Evolutionary conservation across 257 asterid species (phyloP).

Genomic region (Nicotiana obtusifolia): DNA sequence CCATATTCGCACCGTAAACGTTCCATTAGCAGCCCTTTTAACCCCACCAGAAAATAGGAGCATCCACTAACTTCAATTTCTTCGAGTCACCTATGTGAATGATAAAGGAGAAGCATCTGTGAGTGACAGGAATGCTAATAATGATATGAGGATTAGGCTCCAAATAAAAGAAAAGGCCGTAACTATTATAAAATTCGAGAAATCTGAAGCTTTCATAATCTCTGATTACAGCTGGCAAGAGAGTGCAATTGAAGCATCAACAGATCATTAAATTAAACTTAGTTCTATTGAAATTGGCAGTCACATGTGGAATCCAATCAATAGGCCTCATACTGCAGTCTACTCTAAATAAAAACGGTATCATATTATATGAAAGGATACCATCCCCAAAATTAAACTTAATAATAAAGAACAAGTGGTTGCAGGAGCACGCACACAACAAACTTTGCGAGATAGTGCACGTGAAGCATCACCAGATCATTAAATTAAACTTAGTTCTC

Average conservation of each 20-base stretch:
- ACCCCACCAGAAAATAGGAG: conserved; percentile 99
- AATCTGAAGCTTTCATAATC: not conserved
- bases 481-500: not conserved
- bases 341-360: not conserved
- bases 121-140: not conserved
- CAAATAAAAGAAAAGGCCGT: not conserved
- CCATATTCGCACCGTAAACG: conserved; percentile 69
- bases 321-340: not conserved
- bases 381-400: not conserved
- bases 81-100: conserved; percentile 54
- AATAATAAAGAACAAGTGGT: not conserved
- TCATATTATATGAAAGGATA: not conserved
- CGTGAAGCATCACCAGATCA: not conserved
- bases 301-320: not conserved
- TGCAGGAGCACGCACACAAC: not conserved
- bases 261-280: not conserved
- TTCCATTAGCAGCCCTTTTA: conserved; percentile 80
- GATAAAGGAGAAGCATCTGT: not conserved
- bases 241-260: not conserved
- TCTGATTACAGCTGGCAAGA: not conserved
- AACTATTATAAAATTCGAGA: not conserved
- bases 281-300: not conserved
- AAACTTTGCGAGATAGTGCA: not conserved
- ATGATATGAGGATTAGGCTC: not conserved
- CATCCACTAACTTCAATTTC: conserved; percentile 83